Evolutionary conservation across 345 rosid genomes (phyloP).

Genomic region (Cochlearia excelsa): DNA sequence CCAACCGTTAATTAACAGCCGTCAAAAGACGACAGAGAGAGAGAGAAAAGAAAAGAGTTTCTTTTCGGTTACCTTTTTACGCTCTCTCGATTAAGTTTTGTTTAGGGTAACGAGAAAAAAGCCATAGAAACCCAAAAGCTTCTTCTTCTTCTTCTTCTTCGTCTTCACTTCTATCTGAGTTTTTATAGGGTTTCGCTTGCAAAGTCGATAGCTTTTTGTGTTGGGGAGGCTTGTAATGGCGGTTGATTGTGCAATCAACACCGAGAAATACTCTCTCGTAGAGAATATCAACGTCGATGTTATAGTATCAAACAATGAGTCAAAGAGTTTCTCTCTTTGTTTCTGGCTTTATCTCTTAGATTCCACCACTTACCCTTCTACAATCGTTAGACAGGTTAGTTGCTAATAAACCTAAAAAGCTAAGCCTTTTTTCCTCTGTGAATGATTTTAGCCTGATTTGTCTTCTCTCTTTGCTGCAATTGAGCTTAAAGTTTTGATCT

Average conservation of each 20-base stretch:
- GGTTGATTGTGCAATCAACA: slow-evolving; percentile 42
- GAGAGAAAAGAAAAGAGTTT: background rate
- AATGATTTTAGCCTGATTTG: background rate
- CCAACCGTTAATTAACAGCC: slow-evolving; percentile 62
- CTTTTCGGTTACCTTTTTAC: slow-evolving; percentile 17
- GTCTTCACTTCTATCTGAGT: slow-evolving; percentile 1
- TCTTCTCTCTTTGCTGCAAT: too few species aligned
- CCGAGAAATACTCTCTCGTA: slow-evolving; percentile 43
- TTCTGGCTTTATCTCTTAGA: slow-evolving; percentile 69
- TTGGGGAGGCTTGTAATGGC: slow-evolving; percentile 25
- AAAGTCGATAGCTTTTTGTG: slow-evolving; percentile 12
- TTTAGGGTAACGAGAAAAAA: slow-evolving; percentile 25
- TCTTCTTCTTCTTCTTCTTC: background rate
- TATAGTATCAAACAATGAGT: slow-evolving; percentile 40
- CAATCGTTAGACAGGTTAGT: slow-evolving; percentile 57
- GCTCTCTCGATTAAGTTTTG: slow-evolving; percentile 23
- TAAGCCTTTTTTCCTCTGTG: background rate
- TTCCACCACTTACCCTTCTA: slow-evolving; percentile 47
- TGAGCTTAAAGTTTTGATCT: too few species aligned
- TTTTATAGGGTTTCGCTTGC: slow-evolving; percentile 28
- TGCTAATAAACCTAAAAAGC: background rate
- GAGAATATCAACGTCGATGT: slow-evolving; percentile 48
- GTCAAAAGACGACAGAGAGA: slow-evolving; percentile 33
- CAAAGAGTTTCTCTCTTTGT: slow-evolving; percentile 47
- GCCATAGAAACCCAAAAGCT: slow-evolving; percentile 1